These are phyloP conservation scores for Thraustotheca clavata DNA, from an alignment of 352 stramenopile genomes.

Conservation along the genomic window DNA sequence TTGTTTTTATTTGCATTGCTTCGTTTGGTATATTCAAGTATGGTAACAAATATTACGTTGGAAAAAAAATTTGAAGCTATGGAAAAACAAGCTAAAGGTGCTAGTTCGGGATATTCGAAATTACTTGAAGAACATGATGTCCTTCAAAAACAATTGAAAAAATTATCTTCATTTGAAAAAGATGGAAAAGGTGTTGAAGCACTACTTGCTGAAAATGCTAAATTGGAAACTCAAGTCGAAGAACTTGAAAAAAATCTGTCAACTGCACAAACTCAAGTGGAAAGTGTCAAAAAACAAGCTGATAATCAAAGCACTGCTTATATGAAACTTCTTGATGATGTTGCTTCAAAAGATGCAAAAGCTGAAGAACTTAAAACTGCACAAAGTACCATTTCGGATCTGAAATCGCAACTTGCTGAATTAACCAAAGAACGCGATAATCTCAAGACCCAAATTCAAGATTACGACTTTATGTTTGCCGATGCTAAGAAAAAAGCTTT, in stretches of 20 bases:
- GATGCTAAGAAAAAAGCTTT: conserved; percentile 82
- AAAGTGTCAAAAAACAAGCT: conserved; percentile 63
- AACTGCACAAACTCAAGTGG: conserved; percentile 34
- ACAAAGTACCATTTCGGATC: conserved; percentile 34
- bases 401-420: conserved; percentile 37
- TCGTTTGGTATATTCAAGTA: conserved; percentile 64
- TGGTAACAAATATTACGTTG: conserved; percentile 54
- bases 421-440: conserved; percentile 55
- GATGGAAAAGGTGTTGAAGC: conserved; percentile 8
- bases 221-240: not conserved
- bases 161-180: conserved; percentile 27
- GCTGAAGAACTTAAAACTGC: conserved; percentile 33
- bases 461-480: conserved; percentile 87
- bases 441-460: conserved; percentile 71
- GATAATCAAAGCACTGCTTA: conserved; percentile 67
- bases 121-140: conserved; percentile 63
- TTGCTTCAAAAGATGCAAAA: conserved; percentile 46
- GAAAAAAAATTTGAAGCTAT: conserved; percentile 64
- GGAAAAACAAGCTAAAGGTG: conserved; percentile 47
- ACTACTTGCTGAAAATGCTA: conserved; percentile 5
- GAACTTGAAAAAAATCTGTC: conserved; percentile 1
- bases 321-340: conserved; percentile 80
- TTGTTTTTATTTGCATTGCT: conserved; percentile 76
- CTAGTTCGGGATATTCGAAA: conserved; percentile 49
- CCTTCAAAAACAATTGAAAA: conserved; percentile 54